Conservation (phyloP, 2,329 filamentous ascomycete species). For the Fusarium sp. region DNA sequence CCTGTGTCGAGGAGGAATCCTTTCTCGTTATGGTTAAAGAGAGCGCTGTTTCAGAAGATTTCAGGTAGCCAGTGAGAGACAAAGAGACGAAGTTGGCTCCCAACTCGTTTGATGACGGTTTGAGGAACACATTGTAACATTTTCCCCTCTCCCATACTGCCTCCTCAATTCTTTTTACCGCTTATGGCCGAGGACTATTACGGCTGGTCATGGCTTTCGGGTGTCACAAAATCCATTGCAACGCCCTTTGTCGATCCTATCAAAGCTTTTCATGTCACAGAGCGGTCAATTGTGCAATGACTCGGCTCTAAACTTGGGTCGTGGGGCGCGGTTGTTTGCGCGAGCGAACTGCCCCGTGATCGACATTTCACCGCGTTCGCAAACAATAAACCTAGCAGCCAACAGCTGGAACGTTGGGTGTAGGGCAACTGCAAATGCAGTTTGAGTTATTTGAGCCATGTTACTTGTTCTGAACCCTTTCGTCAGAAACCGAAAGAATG, state of each 20-base stretch:
- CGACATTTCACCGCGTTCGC: slow-evolving; percentile 20
- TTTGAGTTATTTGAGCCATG: not conserved
- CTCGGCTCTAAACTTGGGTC: slow-evolving; percentile 34
- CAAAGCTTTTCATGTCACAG: slow-evolving; percentile 39
- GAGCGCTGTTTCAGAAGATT: slow-evolving; percentile 8
- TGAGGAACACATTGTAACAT: not conserved
- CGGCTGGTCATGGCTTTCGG: slow-evolving; percentile 44
- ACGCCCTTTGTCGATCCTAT: slow-evolving; percentile 43
- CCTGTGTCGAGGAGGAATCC: slow-evolving; percentile 5
- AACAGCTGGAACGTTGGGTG: slow-evolving; percentile 1
- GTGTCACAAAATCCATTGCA: slow-evolving; percentile 26
- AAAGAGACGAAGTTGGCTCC: not conserved
- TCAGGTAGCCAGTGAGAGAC: not conserved
- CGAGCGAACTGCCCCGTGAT: slow-evolving; percentile 29
- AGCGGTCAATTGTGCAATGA: slow-evolving; percentile 32
- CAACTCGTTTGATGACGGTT: not conserved
- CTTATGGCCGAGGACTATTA: slow-evolving; percentile 21
- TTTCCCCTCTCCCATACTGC: not conserved
- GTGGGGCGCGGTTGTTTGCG: slow-evolving; percentile 19
- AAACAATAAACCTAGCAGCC: slow-evolving; percentile 7
- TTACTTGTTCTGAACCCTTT: not conserved
- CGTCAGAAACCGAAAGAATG: not conserved
- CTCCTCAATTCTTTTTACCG: not conserved
- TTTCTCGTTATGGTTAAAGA: not conserved
- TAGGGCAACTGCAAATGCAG: not conserved